These are phyloP conservation scores for Lantana camara DNA, from an alignment of 257 asterid species.

Conservation along the genomic window DNA sequence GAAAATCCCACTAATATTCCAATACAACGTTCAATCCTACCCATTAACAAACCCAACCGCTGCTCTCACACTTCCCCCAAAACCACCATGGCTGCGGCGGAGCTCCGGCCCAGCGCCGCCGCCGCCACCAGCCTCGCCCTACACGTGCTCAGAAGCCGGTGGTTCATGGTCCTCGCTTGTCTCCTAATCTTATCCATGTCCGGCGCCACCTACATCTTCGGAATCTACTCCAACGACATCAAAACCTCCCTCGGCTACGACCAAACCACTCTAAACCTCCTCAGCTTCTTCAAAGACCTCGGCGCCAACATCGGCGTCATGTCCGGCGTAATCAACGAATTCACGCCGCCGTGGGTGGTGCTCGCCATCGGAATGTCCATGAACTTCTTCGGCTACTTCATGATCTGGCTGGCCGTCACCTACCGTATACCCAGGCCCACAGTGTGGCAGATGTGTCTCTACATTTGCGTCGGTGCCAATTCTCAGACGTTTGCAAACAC, in stretches of 20 bases:
- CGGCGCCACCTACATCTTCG: conserved; percentile 68
- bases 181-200: conserved; percentile 59
- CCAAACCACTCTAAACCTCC: conserved; percentile 55
- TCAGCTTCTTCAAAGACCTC: conserved; percentile 64
- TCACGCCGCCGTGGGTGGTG: conserved; percentile 65
- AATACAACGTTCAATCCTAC: background rate
- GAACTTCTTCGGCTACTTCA: conserved; percentile 65
- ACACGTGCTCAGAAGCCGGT: conserved; percentile 40
- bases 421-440: conserved; percentile 34
- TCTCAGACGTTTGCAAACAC: conserved; percentile 65
- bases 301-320: conserved; percentile 61
- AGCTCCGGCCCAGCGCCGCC: conserved; percentile 23
- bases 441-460: conserved; percentile 61
- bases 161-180: conserved; percentile 69
- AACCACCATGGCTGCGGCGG: conserved; percentile 26
- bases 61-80: background rate
- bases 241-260: conserved; percentile 62
- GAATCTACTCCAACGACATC: conserved; percentile 55
- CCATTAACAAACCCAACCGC: background rate
- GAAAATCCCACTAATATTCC: background rate
- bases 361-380: conserved; percentile 53
- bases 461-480: conserved; percentile 57
- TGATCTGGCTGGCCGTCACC: conserved; percentile 62
- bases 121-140: conserved; percentile 16
- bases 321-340: conserved; percentile 57